These are phyloP conservation scores for Phytophthora niederhauseri DNA, from an alignment of 352 stramenopile species.

Conservation along the genomic window DNA sequence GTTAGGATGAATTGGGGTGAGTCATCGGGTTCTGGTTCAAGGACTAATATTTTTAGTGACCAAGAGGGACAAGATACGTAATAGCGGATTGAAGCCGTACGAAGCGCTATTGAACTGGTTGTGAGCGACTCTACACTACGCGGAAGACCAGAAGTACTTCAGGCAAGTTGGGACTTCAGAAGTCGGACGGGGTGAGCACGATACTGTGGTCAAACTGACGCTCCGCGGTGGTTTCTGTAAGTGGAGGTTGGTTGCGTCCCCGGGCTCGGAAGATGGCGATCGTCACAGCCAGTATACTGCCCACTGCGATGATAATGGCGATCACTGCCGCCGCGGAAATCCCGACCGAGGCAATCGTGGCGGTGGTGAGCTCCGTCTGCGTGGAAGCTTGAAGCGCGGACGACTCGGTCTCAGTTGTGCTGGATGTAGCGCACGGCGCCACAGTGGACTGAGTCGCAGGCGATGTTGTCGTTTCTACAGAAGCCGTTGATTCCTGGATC, in stretches of 20 bases:
- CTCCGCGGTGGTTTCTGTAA: background rate
- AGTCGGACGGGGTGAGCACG: conserved; percentile 32
- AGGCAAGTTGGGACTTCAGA: conserved; percentile 9
- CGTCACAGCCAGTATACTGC: conserved; percentile 22
- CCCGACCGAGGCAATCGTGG: conserved; percentile 8
- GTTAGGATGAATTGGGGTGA: background rate
- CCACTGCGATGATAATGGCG: conserved; percentile 27
- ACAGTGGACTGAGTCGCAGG: background rate
- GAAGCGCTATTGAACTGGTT: background rate
- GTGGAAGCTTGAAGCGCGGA: conserved; percentile 21
- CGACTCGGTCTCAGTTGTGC: background rate
- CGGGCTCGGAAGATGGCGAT: conserved; percentile 21
- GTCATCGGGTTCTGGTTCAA: conserved; percentile 19
- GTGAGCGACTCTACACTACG: background rate
- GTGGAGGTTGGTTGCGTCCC: background rate
- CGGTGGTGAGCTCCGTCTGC: conserved; percentile 5
- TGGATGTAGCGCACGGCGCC: conserved; percentile 13
- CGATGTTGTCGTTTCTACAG: conserved; percentile 5
- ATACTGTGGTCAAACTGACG: conserved; percentile 24
- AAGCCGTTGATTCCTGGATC: background rate
- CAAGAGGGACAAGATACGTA: background rate
- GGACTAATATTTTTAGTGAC: conserved; percentile 19
- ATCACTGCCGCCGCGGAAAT: conserved; percentile 28
- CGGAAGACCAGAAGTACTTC: background rate
- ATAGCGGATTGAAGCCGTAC: conserved; percentile 2